Base-by-base conservation (phyloP, 768 basidiomycete species). In the Naganishia friedmannii region DNA sequence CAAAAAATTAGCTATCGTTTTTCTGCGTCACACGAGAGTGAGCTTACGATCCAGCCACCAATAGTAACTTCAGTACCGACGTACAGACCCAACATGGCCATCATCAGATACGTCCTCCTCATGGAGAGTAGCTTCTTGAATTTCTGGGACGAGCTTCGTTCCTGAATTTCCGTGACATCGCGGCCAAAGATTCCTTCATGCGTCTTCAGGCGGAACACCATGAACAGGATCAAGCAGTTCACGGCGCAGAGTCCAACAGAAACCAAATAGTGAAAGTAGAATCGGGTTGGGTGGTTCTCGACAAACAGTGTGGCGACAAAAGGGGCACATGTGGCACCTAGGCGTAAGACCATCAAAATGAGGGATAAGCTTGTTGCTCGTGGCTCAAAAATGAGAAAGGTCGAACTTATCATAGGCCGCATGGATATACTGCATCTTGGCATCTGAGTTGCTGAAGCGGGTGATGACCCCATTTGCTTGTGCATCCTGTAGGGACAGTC, bases 281-380 rank as follows among this genome's bases (percentile, higher is more conserved):
- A 67, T 21, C 66, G 48, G 6, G 23, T 51, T 15, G 53, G 19
- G n/a, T 53, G 53, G 21, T 67, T 28, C 48, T 67, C 66, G n/a
- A 67, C 84, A 73, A 94, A 93, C 67, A 91, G 89, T 0, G 92
- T 94, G 0, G 92, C 85, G 0, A 89, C 86, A n/a, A 94, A 84
- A 2, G 92, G 92, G 0, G 91, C 82, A 9, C 83, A 77, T 65
- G 86, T 82, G 4, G 85, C 86, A 1, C 86, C 86, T 23, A 82
- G 73, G 31, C 84, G 51, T 67, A 54, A 54, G 26, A 15, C 34
- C 21, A n/a, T 37, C 3, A 13, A 34, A 17, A 29, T 60, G 2
- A 42, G 42, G 42, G 15, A 26, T 42, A 26, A 63, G 31, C 10
- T 26, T 63, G 13, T 28, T 15, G 2, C 42, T 1, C 7, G 37